phyloP scores from a whole-genome alignment of 306 rosid genomes.

The Inga laurina region DNA sequence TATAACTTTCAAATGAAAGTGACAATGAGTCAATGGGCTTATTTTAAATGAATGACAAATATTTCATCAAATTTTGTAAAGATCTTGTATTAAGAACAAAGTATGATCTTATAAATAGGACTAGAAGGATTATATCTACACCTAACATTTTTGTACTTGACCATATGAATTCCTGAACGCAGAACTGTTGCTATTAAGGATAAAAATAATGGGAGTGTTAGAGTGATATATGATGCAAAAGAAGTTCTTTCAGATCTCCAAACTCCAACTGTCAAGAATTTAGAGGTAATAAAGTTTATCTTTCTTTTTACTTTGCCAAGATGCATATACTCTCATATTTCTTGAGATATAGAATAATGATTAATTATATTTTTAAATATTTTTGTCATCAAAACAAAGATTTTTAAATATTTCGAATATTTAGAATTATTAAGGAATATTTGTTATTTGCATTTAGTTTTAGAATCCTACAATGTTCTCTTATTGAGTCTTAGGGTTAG shows the following conservation, averaged over 20 bases:
- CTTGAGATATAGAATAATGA: no score
- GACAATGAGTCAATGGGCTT: not conserved
- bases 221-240: slow-evolving; percentile 51
- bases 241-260: slow-evolving; percentile 67
- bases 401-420: no score
- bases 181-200: slow-evolving; percentile 65
- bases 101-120: not conserved
- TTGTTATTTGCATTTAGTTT: no score
- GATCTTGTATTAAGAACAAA: not conserved
- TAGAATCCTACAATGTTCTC: no score
- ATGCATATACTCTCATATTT: not conserved
- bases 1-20: not conserved
- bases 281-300: slow-evolving; percentile 43
- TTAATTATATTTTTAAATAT: no score
- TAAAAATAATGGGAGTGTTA: slow-evolving; percentile 21
- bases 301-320: not conserved
- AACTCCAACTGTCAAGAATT: slow-evolving; percentile 58
- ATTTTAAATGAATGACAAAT: not conserved
- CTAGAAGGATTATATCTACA: not conserved
- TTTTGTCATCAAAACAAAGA: no score
- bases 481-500: no score
- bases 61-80: not conserved
- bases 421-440: no score
- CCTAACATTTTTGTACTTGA: not conserved
- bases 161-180: slow-evolving; percentile 21